Evolutionary conservation across 1,284 basidiomycete genomes (phyloP).

Genomic region (Boletus smithii): DNA sequence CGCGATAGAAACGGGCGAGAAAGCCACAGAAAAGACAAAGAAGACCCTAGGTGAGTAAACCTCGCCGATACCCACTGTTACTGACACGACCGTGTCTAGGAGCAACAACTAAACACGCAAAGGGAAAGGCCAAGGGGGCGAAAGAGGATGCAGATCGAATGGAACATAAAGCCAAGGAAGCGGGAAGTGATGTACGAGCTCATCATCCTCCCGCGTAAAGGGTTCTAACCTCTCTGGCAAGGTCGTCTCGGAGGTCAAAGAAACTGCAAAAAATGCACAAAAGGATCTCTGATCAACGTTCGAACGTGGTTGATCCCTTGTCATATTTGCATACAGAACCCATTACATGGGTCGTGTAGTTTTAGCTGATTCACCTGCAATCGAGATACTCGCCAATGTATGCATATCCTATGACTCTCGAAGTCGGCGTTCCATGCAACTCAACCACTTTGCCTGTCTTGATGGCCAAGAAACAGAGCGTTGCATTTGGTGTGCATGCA

Average conservation of each 20-base stretch:
- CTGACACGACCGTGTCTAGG: slow-evolving; percentile 21
- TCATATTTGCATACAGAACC: not conserved
- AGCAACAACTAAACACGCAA: slow-evolving; percentile 31
- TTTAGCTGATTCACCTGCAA: not conserved
- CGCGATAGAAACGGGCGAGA: slow-evolving; percentile 62
- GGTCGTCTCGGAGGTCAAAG: slow-evolving; percentile 42
- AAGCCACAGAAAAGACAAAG: slow-evolving; percentile 53
- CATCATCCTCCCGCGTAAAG: not conserved
- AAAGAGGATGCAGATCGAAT: slow-evolving; percentile 35
- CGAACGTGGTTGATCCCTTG: not conserved
- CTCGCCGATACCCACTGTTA: not conserved
- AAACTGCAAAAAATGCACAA: slow-evolving; percentile 46
- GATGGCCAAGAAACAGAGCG: too few relatives aligned
- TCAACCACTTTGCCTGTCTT: too few relatives aligned
- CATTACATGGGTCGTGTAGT: not conserved
- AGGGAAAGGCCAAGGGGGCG: slow-evolving; percentile 38
- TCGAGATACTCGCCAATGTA: not conserved
- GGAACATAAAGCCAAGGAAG: slow-evolving; percentile 28
- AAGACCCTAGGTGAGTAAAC: slow-evolving; percentile 46
- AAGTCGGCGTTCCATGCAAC: too few relatives aligned
- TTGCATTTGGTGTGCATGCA: not conserved
- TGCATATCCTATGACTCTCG: too few relatives aligned
- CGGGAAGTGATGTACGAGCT: slow-evolving; percentile 41
- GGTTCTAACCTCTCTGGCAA: slow-evolving; percentile 21
- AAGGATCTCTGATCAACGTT: slow-evolving; percentile 21